Evolutionary conservation across 2,329 filamentous ascomycete species (phyloP).

Genomic region (Basipetospora chlamydospora): DNA sequence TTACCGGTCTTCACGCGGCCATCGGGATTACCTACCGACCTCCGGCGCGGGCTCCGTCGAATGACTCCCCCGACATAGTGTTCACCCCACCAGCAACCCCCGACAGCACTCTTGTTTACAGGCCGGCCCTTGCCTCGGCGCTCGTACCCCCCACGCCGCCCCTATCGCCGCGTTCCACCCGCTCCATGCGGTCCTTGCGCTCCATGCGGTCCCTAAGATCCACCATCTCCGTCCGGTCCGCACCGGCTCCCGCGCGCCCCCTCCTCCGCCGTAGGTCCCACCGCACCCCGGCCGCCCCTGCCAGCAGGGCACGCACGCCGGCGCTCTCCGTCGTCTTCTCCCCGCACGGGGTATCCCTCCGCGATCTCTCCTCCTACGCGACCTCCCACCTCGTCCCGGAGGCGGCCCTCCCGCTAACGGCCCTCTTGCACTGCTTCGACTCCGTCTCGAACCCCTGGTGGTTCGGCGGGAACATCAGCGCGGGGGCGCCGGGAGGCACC

Average conservation of each 20-base stretch:
- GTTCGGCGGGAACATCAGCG: constrained; percentile 42
- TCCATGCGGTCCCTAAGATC: constrained; percentile 21
- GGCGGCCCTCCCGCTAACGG: constrained; percentile 45
- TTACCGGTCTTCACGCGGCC: constrained; percentile 48
- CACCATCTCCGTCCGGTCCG: constrained; percentile 19
- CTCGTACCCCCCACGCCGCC: constrained; percentile 21
- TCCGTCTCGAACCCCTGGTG: constrained; percentile 44
- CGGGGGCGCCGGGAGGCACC: constrained; percentile 40
- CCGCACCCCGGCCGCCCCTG: too few species aligned
- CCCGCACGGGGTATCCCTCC: constrained; percentile 45
- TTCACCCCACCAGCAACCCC: constrained; percentile 8
- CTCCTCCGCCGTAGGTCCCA: too few species aligned
- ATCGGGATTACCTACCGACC: constrained; percentile 60
- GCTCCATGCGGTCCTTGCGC: not conserved
- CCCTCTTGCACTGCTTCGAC: constrained; percentile 51
- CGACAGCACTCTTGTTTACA: not conserved
- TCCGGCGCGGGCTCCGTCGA: constrained; percentile 12
- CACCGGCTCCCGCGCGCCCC: not conserved
- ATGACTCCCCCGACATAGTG: constrained; percentile 7
- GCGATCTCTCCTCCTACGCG: constrained; percentile 38
- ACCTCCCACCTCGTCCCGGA: constrained; percentile 39
- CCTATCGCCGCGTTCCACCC: constrained; percentile 15
- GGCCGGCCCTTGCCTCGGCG: constrained; percentile 8
- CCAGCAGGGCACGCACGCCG: constrained; percentile 9
- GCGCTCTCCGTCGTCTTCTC: constrained; percentile 50